phyloP scores from a whole-genome alignment of 1,139 yeast genomes.

The Sugiyamaella paludigena region DNA sequence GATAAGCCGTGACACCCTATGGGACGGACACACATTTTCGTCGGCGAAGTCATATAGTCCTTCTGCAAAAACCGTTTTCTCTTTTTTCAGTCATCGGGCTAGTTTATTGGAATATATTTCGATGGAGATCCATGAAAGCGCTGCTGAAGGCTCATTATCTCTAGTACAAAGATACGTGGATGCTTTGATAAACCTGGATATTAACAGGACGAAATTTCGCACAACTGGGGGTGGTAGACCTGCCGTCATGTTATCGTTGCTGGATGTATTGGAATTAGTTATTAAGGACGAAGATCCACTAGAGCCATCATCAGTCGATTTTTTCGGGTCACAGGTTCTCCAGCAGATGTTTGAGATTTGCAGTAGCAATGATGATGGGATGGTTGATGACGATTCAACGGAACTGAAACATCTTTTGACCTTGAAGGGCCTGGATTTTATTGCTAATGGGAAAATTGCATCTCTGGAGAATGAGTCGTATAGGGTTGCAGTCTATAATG shows the following conservation, averaged over 20 bases:
- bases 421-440: constrained; percentile 32
- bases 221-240: constrained; percentile 39
- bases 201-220: constrained; percentile 11
- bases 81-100: constrained; percentile 63
- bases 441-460: constrained; percentile 18
- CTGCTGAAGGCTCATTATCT: constrained; percentile 51
- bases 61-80: constrained; percentile 53
- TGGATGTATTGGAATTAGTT: constrained; percentile 62
- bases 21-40: constrained; percentile 53
- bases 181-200: constrained; percentile 45
- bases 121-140: constrained; percentile 67
- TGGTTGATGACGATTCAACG: constrained; percentile 16
- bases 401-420: constrained; percentile 27
- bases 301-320: constrained; percentile 32
- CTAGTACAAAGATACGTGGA: constrained; percentile 55
- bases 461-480: constrained; percentile 24
- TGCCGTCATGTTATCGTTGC: constrained; percentile 61
- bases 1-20: constrained; percentile 45
- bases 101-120: constrained; percentile 63
- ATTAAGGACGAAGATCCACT: constrained; percentile 22
- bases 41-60: constrained; percentile 33
- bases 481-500: constrained; percentile 12
- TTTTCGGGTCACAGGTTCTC: constrained; percentile 28
- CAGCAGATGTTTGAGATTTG: constrained; percentile 10
- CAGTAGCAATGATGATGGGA: neutral